Percentiles rank a stretch among this genome's conserved stretches.
Conservation (phyloP, 441 rosid genomes). For the Gossypium schwendimanii region DNA sequence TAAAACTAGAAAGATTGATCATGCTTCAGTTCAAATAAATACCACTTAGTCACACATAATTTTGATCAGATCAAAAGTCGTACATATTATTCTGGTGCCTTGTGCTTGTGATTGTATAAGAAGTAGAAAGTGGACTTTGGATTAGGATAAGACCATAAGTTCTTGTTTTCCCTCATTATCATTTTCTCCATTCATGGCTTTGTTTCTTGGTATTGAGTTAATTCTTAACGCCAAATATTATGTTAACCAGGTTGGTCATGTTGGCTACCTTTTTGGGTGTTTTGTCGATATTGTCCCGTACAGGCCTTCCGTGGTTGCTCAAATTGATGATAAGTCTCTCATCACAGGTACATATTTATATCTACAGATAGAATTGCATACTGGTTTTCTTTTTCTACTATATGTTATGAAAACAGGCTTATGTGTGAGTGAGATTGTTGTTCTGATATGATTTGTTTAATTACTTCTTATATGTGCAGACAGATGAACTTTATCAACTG, state of each 20-base stretch:
- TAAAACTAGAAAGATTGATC: constrained; percentile 1
- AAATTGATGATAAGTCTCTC: constrained; percentile 93
- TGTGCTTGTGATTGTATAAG: constrained; percentile 1
- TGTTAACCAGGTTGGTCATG: constrained; percentile 55
- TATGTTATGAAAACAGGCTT: neutral
- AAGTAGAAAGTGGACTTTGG: neutral
- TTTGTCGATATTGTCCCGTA: constrained; percentile 65
- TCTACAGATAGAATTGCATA: neutral
- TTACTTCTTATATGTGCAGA: constrained; percentile 39
- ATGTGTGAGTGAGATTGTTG: neutral
- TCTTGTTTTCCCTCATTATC: neutral
- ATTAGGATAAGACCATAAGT: neutral
- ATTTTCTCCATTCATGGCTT: neutral
- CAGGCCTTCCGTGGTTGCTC: constrained; percentile 97
- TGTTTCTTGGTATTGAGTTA: neutral
- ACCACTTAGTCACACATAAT: neutral
- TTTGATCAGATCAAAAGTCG: constrained; percentile 12
- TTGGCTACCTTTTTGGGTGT: constrained; percentile 64
- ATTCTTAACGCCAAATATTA: neutral
- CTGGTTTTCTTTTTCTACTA: neutral
- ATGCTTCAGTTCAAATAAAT: neutral
- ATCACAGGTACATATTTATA: constrained; percentile 49
- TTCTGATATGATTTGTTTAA: neutral
- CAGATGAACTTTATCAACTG: constrained; percentile 92
- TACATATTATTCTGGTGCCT: neutral